Percentiles rank a stretch among this genome's conserved stretches.
Conservation (phyloP, 352 stramenopile genomes). For the Pythium phragmitis region DNA sequence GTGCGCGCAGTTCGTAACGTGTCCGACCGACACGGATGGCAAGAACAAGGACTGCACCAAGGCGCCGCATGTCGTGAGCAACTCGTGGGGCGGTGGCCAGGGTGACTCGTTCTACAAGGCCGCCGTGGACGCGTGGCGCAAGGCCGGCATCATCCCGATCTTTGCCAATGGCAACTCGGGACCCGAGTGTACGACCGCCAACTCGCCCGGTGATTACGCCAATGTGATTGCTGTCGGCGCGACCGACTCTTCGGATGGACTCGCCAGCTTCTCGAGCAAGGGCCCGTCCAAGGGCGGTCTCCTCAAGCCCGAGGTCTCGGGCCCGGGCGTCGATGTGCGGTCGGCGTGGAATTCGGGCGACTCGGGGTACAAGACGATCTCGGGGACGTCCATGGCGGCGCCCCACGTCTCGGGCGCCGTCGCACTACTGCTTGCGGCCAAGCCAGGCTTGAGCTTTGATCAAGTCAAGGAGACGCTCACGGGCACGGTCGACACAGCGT, state of each 20-base stretch:
- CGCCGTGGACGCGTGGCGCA: constrained; percentile 22
- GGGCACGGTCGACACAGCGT: constrained; percentile 19
- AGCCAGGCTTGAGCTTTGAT: background rate
- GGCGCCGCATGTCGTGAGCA: constrained; percentile 28
- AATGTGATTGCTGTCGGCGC: constrained; percentile 30
- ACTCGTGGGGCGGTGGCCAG: constrained; percentile 28
- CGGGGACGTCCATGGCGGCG: constrained; percentile 34
- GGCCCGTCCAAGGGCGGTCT: constrained; percentile 11
- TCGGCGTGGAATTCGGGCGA: constrained; percentile 20
- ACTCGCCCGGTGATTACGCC: constrained; percentile 20
- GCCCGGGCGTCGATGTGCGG: constrained; percentile 12
- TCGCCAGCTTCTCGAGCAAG: constrained; percentile 22
- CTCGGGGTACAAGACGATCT: constrained; percentile 20
- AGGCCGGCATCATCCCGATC: constrained; percentile 29
- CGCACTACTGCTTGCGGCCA: constrained; percentile 27
- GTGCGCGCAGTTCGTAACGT: constrained; percentile 32
- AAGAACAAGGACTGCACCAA: constrained; percentile 21
- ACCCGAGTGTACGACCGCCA: constrained; percentile 12
- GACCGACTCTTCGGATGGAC: constrained; percentile 15
- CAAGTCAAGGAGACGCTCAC: constrained; percentile 4
- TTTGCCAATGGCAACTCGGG: constrained; percentile 29
- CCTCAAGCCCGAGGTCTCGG: constrained; percentile 32
- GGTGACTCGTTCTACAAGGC: constrained; percentile 13
- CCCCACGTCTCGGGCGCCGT: constrained; percentile 31
- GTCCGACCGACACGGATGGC: constrained; percentile 21